phyloP scores from a whole-genome alignment of 768 basidiomycete species.

The Mycena rebaudengoi region DNA sequence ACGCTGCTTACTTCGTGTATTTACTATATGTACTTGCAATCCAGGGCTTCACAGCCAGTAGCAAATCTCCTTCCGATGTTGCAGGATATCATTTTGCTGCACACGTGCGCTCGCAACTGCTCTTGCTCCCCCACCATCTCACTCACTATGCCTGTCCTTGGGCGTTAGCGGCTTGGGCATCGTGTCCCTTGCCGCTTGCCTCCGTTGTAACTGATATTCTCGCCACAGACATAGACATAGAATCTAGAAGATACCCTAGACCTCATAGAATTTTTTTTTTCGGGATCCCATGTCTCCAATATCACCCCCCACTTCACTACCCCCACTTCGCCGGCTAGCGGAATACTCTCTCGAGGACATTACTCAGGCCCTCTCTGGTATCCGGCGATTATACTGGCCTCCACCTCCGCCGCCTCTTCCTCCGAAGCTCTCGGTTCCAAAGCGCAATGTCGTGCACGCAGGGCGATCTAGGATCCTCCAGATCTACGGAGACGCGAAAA shows the following conservation, averaged over 20 bases:
- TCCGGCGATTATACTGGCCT: slow-evolving; percentile 64
- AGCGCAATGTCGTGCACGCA: slow-evolving; percentile 32
- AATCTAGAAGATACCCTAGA: slow-evolving; percentile 33
- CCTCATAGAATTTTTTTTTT: slow-evolving; percentile 30
- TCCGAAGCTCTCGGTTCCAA: slow-evolving; percentile 38
- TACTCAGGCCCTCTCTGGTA: slow-evolving; percentile 48
- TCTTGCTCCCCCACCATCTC: slow-evolving; percentile 11
- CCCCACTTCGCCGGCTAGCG: slow-evolving; percentile 56
- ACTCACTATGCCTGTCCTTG: slow-evolving; percentile 61
- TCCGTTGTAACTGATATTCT: slow-evolving; percentile 14
- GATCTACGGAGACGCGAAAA: slow-evolving; percentile 45
- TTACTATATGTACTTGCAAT: too few relatives aligned
- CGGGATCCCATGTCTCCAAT: slow-evolving; percentile 23
- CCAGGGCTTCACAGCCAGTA: too few relatives aligned
- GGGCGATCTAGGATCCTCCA: slow-evolving; percentile 27
- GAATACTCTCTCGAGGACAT: slow-evolving; percentile 46
- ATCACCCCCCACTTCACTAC: slow-evolving; percentile 63
- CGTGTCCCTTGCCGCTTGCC: slow-evolving; percentile 47
- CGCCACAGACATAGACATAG: slow-evolving; percentile 12
- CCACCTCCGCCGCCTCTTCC: slow-evolving; percentile 35
- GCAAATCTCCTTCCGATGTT: too few relatives aligned
- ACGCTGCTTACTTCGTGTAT: too few relatives aligned
- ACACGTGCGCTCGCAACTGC: too few relatives aligned
- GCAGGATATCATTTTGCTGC: too few relatives aligned
- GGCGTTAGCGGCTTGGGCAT: slow-evolving; percentile 60